Evolutionary conservation across 768 basidiomycete genomes (phyloP).

Genomic region (Pleurotus salmoneostramineus): DNA sequence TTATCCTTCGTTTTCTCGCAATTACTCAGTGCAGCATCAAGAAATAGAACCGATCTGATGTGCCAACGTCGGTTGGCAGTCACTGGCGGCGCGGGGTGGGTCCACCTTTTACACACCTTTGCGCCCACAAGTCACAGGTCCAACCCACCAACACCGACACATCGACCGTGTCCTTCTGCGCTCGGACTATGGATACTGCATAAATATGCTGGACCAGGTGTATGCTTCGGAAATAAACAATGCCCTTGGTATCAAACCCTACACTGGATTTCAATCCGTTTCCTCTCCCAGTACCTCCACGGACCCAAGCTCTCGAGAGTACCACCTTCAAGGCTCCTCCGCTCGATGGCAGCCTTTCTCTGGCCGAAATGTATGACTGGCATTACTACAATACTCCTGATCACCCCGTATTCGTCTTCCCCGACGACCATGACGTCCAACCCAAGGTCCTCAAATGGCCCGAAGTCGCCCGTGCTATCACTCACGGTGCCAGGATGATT

Average conservation of each 20-base stretch:
- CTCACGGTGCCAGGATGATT: conserved; percentile 16
- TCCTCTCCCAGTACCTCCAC: conserved; percentile 12
- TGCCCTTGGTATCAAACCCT: background rate
- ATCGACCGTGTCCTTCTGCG: too few species aligned
- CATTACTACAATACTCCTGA: conserved; percentile 21
- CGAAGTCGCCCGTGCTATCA: conserved; percentile 21
- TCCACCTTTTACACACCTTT: too few species aligned
- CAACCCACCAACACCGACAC: too few species aligned
- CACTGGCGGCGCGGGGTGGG: too few species aligned
- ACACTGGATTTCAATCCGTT: background rate
- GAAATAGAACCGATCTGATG: too few species aligned
- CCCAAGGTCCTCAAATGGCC: conserved; percentile 17
- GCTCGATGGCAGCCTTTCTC: conserved; percentile 23
- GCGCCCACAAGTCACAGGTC: too few species aligned
- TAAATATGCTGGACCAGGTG: too few species aligned
- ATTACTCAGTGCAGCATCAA: too few species aligned
- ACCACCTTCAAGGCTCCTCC: conserved; percentile 27
- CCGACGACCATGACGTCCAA: conserved; percentile 11
- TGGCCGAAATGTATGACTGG: conserved; percentile 32
- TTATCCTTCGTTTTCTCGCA: too few species aligned
- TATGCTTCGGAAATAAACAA: background rate
- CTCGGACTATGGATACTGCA: too few species aligned
- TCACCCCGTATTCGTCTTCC: conserved; percentile 27
- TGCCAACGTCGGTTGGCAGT: too few species aligned
- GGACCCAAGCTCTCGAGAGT: conserved; percentile 21